Evolutionary conservation across 805 yeast species (phyloP).

Genomic region (Teunomyces funiuensis): DNA sequence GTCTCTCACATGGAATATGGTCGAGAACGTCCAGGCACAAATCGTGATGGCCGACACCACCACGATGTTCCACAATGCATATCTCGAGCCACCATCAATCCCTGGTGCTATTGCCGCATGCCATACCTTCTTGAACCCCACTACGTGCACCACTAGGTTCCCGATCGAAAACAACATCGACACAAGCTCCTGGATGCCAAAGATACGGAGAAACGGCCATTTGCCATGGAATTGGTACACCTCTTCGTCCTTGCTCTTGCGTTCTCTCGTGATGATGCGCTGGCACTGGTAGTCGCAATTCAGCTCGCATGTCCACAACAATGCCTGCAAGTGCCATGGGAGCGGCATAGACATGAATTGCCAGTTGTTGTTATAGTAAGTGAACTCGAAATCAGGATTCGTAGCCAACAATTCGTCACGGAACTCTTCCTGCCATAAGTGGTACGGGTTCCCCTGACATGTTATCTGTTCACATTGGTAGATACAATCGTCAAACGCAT

Average conservation of each 20-base stretch:
- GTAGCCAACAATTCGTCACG: constrained; percentile 15
- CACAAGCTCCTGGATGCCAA: constrained; percentile 84
- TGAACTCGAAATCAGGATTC: constrained; percentile 17
- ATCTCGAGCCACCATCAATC: background rate
- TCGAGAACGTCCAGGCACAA: constrained; percentile 85
- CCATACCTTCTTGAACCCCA: constrained; percentile 16
- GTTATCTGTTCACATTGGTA: constrained; percentile 47
- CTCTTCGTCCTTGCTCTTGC: constrained; percentile 49
- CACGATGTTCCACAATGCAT: constrained; percentile 31
- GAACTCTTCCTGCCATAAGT: constrained; percentile 24
- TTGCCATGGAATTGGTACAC: constrained; percentile 91
- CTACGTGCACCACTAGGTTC: constrained; percentile 30
- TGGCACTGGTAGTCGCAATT: constrained; percentile 96
- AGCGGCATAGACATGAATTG: constrained; percentile 40
- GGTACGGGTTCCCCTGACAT: constrained; percentile 29
- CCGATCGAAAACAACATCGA: constrained; percentile 75
- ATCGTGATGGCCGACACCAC: constrained; percentile 63
- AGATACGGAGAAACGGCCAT: constrained; percentile 85
- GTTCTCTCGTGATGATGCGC: constrained; percentile 60
- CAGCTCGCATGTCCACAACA: constrained; percentile 44
- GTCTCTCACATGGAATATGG: constrained; percentile 88
- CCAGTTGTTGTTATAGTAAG: constrained; percentile 32
- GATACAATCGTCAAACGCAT: constrained; percentile 55
- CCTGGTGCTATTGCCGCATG: background rate
- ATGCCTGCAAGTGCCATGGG: constrained; percentile 38